phyloP scores from a whole-genome alignment of 257 asterid genomes.

The Handroanthus guayacan region DNA sequence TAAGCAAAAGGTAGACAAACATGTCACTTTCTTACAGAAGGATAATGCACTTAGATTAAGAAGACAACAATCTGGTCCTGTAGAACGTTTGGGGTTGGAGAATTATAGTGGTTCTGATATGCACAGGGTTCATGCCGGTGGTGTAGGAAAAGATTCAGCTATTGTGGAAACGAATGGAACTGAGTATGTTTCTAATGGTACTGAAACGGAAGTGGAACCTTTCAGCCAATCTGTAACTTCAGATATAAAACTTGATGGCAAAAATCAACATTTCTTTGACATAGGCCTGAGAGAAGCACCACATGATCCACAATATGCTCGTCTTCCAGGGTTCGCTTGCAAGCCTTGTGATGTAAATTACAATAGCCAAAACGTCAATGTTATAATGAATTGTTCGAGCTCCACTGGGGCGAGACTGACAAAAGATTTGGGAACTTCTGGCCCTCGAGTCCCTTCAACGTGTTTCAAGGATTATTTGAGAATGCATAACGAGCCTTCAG shows the following conservation, averaged over 20 bases:
- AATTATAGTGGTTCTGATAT: not conserved
- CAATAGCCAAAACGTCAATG: conserved; percentile 24
- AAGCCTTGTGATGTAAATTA: conserved; percentile 33
- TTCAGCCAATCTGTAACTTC: conserved; percentile 28
- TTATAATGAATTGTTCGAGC: conserved; percentile 23
- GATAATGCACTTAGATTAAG: conserved; percentile 35
- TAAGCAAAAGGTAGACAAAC: conserved; percentile 37
- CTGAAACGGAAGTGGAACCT: conserved; percentile 26
- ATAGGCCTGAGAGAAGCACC: conserved; percentile 29
- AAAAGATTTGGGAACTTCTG: conserved; percentile 40
- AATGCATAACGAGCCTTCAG: conserved; percentile 42
- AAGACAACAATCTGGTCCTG: conserved; percentile 30
- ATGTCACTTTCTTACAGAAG: conserved; percentile 44
- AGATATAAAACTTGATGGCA: conserved; percentile 25
- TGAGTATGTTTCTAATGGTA: conserved; percentile 23
- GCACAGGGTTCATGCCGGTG: conserved; percentile 25
- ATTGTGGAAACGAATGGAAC: conserved; percentile 34
- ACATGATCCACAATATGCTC: conserved; percentile 31
- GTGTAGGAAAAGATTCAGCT: conserved; percentile 19
- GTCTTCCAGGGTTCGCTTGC: conserved; percentile 33
- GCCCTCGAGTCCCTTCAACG: conserved; percentile 35
- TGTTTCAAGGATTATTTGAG: conserved; percentile 44
- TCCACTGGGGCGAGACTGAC: conserved; percentile 36
- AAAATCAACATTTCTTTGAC: conserved; percentile 29
- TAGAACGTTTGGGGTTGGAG: conserved; percentile 30